phyloP scores from a whole-genome alignment of 2,329 filamentous ascomycete genomes.

The Gremmenia infestans region DNA sequence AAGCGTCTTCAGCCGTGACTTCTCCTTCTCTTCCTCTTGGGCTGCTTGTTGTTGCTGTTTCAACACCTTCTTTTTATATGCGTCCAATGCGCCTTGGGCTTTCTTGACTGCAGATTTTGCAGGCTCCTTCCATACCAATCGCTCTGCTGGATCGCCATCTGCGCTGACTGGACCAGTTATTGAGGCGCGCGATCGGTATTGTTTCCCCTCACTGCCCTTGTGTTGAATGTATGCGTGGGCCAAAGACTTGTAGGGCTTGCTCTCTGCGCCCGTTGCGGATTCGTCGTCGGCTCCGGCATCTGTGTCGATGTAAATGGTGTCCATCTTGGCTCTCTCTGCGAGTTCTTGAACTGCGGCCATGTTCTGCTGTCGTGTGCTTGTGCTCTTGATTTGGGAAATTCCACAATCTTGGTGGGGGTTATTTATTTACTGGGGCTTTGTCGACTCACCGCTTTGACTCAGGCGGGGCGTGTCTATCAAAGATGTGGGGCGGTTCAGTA shows the following conservation, averaged over 20 bases:
- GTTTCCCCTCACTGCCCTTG: constrained; percentile 48
- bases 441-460: constrained; percentile 16
- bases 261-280: constrained; percentile 61
- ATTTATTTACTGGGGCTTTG: not conserved
- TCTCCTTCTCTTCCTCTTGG: constrained; percentile 66
- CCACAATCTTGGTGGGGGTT: constrained; percentile 10
- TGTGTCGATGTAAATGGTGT: constrained; percentile 71
- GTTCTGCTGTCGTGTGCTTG: constrained; percentile 13
- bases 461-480: not conserved
- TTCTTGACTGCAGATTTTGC: constrained; percentile 86
- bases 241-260: constrained; percentile 76
- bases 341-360: constrained; percentile 41
- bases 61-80: constrained; percentile 77
- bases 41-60: constrained; percentile 71
- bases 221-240: constrained; percentile 70
- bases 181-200: constrained; percentile 66
- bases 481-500: constrained; percentile 4
- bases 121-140: constrained; percentile 72
- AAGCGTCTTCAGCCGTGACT: constrained; percentile 62
- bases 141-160: constrained; percentile 58
- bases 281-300: constrained; percentile 69
- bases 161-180: constrained; percentile 54
- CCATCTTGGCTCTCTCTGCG: constrained; percentile 45
- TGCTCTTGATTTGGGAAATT: constrained; percentile 17
- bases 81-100: constrained; percentile 67